A percentile compares a stretch with the other conserved stretches of the same genome.
Conservation (phyloP, 257 asterid species). For the Avicennia marina region DNA sequence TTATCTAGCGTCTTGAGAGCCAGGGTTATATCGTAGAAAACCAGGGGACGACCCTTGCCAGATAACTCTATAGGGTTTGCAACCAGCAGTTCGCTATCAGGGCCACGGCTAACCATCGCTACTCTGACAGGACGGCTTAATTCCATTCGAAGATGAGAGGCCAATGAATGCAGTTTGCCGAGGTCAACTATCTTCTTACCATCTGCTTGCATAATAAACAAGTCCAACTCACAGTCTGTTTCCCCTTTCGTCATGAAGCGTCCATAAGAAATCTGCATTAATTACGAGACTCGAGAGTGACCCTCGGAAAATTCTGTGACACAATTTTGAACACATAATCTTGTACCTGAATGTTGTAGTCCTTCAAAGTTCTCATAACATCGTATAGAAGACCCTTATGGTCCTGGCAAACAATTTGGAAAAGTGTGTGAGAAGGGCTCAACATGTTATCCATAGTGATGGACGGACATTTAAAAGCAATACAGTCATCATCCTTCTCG, state of each 20-base stretch:
- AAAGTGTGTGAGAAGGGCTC: conserved; percentile 81
- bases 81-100: conserved; percentile 76
- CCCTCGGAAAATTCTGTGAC: neutral
- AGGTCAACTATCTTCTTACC: conserved; percentile 76
- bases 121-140: conserved; percentile 83
- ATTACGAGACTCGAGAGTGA: neutral
- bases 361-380: conserved; percentile 85
- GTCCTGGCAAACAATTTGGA: conserved; percentile 75
- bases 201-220: conserved; percentile 80
- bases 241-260: conserved; percentile 55
- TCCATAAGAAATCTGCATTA: conserved; percentile 71
- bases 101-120: conserved; percentile 72
- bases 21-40: conserved; percentile 76
- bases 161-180: conserved; percentile 47
- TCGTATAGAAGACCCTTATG: conserved; percentile 88
- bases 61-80: conserved; percentile 86
- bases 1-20: conserved; percentile 75
- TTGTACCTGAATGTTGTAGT: conserved; percentile 72
- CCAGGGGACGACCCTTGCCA: conserved; percentile 85
- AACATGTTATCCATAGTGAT: conserved; percentile 60
- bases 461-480: conserved; percentile 43
- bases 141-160: conserved; percentile 61
- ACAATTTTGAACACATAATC: neutral
- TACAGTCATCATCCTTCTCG: conserved; percentile 29
- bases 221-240: conserved; percentile 68